Evolutionary conservation across 352 stramenopile genomes (phyloP), one percentile per base, ranked within the genome.

Genomic region (Plasmopara muralis): DNA sequence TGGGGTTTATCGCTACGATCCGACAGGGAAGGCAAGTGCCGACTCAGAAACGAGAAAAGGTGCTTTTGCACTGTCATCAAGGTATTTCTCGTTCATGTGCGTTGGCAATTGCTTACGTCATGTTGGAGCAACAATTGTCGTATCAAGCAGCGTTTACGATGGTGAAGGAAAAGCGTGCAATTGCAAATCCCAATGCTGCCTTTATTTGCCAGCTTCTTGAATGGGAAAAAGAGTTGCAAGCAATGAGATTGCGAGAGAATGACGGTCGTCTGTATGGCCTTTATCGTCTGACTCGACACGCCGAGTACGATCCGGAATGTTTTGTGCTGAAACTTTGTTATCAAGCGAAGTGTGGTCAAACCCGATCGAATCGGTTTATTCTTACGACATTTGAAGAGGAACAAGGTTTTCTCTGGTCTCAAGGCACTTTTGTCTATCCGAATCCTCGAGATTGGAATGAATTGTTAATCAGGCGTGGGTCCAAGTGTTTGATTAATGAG

Each of bases 11-110:
- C 39, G 43, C 69, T 0, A 28, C 10, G 4, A 67, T 58, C 8
- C 56, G 53, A 15, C 20, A 66, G 5, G 20, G 20, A 25, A 25
- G 1, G 20, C 31, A 35, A 2, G 6, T 2, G 14, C 37, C 42
- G 33, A 10, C 47, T 28, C 20, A 35, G 0, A 8, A 47, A 3
- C 7, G 7, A 25, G 37, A 50, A 6, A 68, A 69, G 13, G 69
- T 86, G 18, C 37, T 90, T 4, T 46, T 90, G 7, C 74, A 90
- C 35, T 90, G 79, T 28, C 75, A 90, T 34, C 74, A 87, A 55
- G 79, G 79, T 40, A 57, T 90, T 18, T 90, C 79, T 12, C 66
- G 79, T 20, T 88, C 77, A 0, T 90, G 79, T 45, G 73, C 77
- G 0, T 60, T 87, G 39, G 79, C 68, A 8, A 72, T 87, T 47